These are phyloP conservation scores for Lasiodiplodia hormozganensis DNA, from an alignment of 2,329 filamentous ascomycete genomes.

Conservation along the genomic window DNA sequence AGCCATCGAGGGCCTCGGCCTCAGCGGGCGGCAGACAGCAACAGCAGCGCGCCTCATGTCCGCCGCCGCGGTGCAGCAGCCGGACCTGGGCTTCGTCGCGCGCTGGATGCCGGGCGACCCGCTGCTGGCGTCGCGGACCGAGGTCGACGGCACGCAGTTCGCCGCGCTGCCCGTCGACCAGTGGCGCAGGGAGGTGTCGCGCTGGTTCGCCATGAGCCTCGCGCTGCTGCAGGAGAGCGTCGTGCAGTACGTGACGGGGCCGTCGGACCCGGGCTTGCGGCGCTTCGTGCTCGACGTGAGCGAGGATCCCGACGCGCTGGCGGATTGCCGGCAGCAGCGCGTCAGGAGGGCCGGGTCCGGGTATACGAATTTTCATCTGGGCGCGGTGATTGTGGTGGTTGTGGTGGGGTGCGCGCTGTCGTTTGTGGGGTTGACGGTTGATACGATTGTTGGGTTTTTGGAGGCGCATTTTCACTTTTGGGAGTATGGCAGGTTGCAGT, in stretches of 20 bases:
- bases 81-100: not conserved
- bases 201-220: slow-evolving; percentile 86
- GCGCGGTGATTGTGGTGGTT: not conserved
- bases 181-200: slow-evolving; percentile 70
- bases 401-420: not conserved
- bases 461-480: not conserved
- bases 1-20: not conserved
- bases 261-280: not conserved
- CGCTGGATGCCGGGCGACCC: slow-evolving; percentile 7
- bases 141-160: not conserved
- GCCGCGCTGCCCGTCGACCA: not conserved
- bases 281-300: not conserved
- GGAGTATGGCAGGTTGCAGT: slow-evolving; percentile 1
- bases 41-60: not conserved
- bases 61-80: not conserved
- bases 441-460: not conserved
- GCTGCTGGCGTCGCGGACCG: not conserved
- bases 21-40: not conserved
- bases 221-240: slow-evolving; percentile 76
- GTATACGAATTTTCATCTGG: not conserved
- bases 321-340: not conserved
- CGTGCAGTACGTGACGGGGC: slow-evolving; percentile 66
- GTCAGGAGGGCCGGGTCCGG: not conserved
- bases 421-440: not conserved
- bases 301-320: not conserved